phyloP scores from a whole-genome alignment of 2,329 filamentous ascomycete species.

The Trichoderma hamatum region DNA sequence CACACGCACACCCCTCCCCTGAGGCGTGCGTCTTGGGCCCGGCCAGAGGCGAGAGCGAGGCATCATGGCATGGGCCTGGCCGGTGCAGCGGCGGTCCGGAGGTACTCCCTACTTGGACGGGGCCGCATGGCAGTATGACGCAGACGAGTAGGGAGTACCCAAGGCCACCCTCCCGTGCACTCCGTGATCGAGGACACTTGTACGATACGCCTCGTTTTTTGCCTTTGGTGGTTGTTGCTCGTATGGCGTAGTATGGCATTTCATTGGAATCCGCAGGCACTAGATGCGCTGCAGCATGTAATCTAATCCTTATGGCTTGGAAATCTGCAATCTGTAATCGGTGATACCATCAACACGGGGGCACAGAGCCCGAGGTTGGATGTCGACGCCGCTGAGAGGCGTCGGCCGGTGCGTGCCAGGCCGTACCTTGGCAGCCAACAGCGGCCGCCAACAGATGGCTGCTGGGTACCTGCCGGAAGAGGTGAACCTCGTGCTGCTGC shows the following conservation, averaged over 20 bases:
- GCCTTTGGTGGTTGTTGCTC: not conserved
- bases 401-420: slow-evolving; percentile 10
- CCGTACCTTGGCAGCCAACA: not conserved
- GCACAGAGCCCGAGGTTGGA: not conserved
- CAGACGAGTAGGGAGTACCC: slow-evolving; percentile 23
- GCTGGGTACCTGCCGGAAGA: not conserved
- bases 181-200: slow-evolving; percentile 8
- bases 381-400: slow-evolving; percentile 20
- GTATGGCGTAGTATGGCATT: not conserved
- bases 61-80: not conserved
- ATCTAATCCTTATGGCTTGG: not conserved
- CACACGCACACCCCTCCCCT: slow-evolving; percentile 2
- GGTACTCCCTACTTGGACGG: slow-evolving; percentile 22
- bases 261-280: not conserved
- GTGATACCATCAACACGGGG: slow-evolving; percentile 6
- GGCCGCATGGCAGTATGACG: slow-evolving; percentile 20
- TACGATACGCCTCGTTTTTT: not conserved
- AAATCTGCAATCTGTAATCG: not conserved
- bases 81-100: not conserved
- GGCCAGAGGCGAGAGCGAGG: not conserved
- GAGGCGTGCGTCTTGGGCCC: slow-evolving; percentile 1
- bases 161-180: slow-evolving; percentile 8
- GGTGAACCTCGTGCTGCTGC: not conserved
- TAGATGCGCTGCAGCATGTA: not conserved
- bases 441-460: slow-evolving; percentile 12